A percentile compares a stretch with the other conserved stretches of the same genome.
Conservation (phyloP, 768 basidiomycete genomes). For the Lepiota venenata region DNA sequence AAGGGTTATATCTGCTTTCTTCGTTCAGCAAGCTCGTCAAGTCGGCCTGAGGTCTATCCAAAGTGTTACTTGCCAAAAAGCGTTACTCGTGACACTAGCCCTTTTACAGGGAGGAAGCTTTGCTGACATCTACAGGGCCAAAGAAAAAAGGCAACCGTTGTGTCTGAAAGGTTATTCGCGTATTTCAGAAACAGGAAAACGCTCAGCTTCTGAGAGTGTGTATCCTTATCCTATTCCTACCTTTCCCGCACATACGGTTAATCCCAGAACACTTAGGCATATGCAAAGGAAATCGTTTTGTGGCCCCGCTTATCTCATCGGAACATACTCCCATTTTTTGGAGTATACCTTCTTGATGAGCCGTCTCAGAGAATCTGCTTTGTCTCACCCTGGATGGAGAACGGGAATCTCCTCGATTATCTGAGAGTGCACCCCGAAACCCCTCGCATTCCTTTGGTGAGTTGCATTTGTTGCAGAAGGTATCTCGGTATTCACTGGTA, state of each 20-base stretch:
- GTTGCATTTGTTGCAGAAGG: not conserved
- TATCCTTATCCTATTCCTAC: not conserved
- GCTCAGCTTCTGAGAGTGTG: not conserved
- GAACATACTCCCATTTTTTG: conserved; percentile 33
- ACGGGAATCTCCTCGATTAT: conserved; percentile 17
- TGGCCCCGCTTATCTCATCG: conserved; percentile 30
- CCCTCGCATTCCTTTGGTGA: conserved; percentile 14
- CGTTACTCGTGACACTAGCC: not conserved
- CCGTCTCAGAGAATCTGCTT: conserved; percentile 7
- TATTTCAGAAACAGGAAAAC: not conserved
- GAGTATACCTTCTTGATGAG: conserved; percentile 20
- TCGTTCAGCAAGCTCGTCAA: not conserved
- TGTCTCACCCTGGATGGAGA: conserved; percentile 20
- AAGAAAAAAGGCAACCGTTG: not conserved
- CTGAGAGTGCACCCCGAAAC: conserved; percentile 6
- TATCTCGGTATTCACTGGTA: not conserved
- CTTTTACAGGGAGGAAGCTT: not conserved
- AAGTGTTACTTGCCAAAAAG: not conserved
- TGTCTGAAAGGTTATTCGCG: conserved; percentile 4
- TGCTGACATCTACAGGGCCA: not conserved
- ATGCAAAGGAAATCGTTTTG: conserved; percentile 22
- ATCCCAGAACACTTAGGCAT: not conserved
- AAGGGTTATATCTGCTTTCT: not conserved
- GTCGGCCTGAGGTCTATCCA: not conserved
- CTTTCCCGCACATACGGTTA: not conserved